These are phyloP conservation scores for Papiliotrema flavescens DNA, from an alignment of 1,284 basidiomycete species.

Conservation along the genomic window DNA sequence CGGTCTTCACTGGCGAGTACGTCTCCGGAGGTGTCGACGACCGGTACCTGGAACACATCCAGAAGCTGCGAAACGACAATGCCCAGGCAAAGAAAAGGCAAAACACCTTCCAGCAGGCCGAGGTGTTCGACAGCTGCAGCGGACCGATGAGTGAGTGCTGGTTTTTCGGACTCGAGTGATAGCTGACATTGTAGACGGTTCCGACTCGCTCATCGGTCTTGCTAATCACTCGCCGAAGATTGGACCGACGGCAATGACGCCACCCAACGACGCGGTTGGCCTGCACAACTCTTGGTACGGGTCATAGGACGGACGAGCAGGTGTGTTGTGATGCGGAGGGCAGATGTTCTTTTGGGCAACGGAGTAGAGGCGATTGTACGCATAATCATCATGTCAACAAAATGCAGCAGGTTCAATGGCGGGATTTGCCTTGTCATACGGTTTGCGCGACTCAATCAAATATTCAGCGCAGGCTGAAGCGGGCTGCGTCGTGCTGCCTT, in stretches of 20 bases:
- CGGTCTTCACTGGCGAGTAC: slow-evolving; percentile 96
- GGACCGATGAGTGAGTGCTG: slow-evolving; percentile 47
- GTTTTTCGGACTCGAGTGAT: not conserved
- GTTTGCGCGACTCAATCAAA: too few relatives aligned
- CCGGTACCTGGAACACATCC: slow-evolving; percentile 72
- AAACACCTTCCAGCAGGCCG: slow-evolving; percentile 26
- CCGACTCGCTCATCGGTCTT: slow-evolving; percentile 47
- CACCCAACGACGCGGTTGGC: slow-evolving; percentile 47
- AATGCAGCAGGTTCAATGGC: too few relatives aligned
- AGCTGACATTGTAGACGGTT: slow-evolving; percentile 31
- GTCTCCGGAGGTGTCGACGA: slow-evolving; percentile 94
- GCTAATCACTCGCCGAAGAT: slow-evolving; percentile 49
- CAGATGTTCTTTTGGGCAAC: not conserved
- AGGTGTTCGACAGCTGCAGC: slow-evolving; percentile 33
- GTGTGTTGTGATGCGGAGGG: not conserved
- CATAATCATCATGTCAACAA: not conserved
- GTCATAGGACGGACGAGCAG: slow-evolving; percentile 12
- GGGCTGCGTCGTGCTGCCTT: too few relatives aligned
- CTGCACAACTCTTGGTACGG: slow-evolving; percentile 49
- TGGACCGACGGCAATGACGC: slow-evolving; percentile 31
- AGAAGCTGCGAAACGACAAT: slow-evolving; percentile 78
- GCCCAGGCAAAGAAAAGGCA: slow-evolving; percentile 57
- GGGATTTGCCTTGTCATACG: too few relatives aligned
- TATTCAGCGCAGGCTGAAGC: too few relatives aligned
- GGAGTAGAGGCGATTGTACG: not conserved